Base-by-base conservation (phyloP, 768 basidiomycete genomes). In the Lyophyllum semitale region DNA sequence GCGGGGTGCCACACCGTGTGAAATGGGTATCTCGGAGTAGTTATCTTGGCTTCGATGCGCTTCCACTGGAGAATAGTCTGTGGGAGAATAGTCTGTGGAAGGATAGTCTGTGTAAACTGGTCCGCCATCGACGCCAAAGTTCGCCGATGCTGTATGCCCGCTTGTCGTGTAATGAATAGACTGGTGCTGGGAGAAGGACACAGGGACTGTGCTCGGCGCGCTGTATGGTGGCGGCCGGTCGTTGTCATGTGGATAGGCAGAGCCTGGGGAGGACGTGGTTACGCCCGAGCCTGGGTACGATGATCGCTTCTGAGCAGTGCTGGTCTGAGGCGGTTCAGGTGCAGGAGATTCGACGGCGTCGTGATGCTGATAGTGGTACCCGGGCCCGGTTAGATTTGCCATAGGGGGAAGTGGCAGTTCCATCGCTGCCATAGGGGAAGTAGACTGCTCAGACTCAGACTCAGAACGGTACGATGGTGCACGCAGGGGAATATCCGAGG, bases 371-470 rank as follows among this genome's bases (percentile, higher is more conserved):
- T 73, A 72, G 18, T 62, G 67, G 53, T 71, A 69, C 17, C 58
- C 64, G 12, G 71, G 46, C 23, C 56, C 61, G 20, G 64, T 55
- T 26, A 78, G 58, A 51, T 61, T 46, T 20, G 67, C 67, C 63
- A 75, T 59, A 33, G 76, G 72, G 2, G 77, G 75, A 27, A 68
- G 73, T 9, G 76, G 77, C 32, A 77, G 64, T 52, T 78, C 74
- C 68, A 76, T 67, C 17, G 65, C 57, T n/a, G 70, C 45, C 27
- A 71, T 59, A 13, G 71, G 60, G 15, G 61, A 50, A 17, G 63
- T 54, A 20, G 51, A 35, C 4, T 55, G 52, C 18, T 72, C 69
- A n/a, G n/a, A n/a, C n/a, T n/a, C n/a, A n/a, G n/a, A n/a, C n/a
- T n/a, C n/a, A 22, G 71, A 60, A 40, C 63, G 68, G 54, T 77